Conservation (phyloP, 176 grass and related monocot genomes). For the Cocos nucifera region DNA sequence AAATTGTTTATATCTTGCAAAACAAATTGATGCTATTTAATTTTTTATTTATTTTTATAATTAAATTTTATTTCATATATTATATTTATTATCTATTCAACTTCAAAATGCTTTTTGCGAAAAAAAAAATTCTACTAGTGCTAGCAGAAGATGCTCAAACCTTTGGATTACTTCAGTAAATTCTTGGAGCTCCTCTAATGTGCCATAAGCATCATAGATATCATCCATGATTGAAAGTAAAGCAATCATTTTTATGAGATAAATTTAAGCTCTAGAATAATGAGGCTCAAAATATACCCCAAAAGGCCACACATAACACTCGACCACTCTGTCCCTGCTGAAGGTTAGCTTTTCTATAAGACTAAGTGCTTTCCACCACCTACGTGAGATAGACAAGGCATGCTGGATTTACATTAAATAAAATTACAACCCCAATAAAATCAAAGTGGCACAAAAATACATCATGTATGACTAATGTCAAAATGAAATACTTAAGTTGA, state of each 20-base stretch:
- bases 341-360: constrained; percentile 7
- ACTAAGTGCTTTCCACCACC: constrained; percentile 35
- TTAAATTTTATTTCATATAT: not conserved
- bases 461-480: too few species aligned
- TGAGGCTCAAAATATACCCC: constrained; percentile 21
- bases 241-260: constrained; percentile 3
- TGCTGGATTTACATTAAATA: too few species aligned
- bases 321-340: constrained; percentile 22
- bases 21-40: too few species aligned
- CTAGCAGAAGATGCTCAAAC: not conserved
- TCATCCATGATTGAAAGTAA: constrained; percentile 6
- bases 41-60: too few species aligned
- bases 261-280: constrained; percentile 20
- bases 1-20: too few species aligned
- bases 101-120: not conserved
- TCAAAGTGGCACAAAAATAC: too few species aligned
- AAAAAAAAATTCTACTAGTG: too few species aligned
- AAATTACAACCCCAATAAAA: too few species aligned
- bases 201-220: constrained; percentile 14
- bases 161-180: constrained; percentile 33
- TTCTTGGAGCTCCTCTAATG: not conserved
- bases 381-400: not conserved
- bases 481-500: too few species aligned
- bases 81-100: not conserved
- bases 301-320: constrained; percentile 29